Evolutionary conservation across 345 rosid species (phyloP), one percentile per base, ranked within the genome.

Genomic region (Salix udensis): DNA sequence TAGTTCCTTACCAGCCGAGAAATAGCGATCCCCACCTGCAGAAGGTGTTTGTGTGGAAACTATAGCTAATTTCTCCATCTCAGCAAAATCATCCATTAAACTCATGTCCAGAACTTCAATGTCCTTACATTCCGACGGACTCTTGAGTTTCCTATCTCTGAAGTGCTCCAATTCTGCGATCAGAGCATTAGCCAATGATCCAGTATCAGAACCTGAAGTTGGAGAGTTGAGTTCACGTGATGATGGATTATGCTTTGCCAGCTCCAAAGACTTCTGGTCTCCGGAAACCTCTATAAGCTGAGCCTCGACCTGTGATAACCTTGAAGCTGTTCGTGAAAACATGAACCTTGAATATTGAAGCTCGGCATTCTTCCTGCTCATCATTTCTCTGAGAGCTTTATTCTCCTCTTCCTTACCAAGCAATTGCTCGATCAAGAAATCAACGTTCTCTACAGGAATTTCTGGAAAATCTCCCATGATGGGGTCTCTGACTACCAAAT

Each of bases 31-130:
- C 46, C 39, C 71, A 53, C 68, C 68, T 34, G 75, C 86, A 55
- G 87, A 70, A 73, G 82, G 74, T 66, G 74, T 67, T 74, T 82
- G 89, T 26, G 66, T 69, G 71, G 93, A 88, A 67, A 95, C 92
- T 65, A 93, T 81, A 36, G 96, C 97, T 75, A 93, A 77, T 77
- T 86, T 91, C 84, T 96, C 98, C 94, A 91, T 89, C 87, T 91
- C 98, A 10, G 79, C 87, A 78, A 90, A 88, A 79, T 94, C 94
- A 66, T 88, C 89, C 93, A 92, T 91, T 65, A 91, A 76, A 81
- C 82, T 84, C 83, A 89, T 88, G 79, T 88, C 96, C 30, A 88
- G 78, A 84, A 71, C 76, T 72, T 64, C 71, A 53, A 74, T 77
- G 67, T 74, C 80, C 48, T 82, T 81, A 69, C 55, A 24, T 48